A percentile compares a stretch with the other conserved stretches of the same genome.
Evolutionary conservation across 371 early-diverging fungal genomes (phyloP).

Genomic region (Mucor racemosus): DNA sequence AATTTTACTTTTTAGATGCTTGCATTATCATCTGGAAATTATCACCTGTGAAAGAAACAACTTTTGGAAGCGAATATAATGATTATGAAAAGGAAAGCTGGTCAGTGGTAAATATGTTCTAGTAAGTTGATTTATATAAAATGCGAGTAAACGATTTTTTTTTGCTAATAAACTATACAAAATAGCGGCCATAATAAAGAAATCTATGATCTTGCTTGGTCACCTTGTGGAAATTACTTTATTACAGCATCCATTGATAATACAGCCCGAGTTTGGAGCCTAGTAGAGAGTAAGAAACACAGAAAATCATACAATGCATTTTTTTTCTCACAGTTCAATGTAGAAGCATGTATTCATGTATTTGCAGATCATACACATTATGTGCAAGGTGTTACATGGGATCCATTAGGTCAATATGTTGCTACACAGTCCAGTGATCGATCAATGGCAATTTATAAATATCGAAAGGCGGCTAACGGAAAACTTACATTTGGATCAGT

Average conservation of each 20-base stretch:
- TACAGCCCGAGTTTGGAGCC: constrained; percentile 90
- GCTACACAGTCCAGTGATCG: constrained; percentile 95
- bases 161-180: too few species aligned
- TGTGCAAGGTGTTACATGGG: constrained; percentile 97
- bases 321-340: neutral
- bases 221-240: constrained; percentile 86
- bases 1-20: constrained; percentile 62
- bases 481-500: constrained; percentile 32
- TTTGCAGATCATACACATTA: constrained; percentile 89
- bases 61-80: constrained; percentile 40
- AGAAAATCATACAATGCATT: neutral
- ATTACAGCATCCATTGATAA: constrained; percentile 93
- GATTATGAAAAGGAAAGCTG: constrained; percentile 61
- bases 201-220: constrained; percentile 96
- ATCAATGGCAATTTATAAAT: constrained; percentile 60
- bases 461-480: constrained; percentile 23
- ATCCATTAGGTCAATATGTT: constrained; percentile 86
- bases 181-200: constrained; percentile 68
- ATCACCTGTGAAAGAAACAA: constrained; percentile 43
- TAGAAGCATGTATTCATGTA: constrained; percentile 79
- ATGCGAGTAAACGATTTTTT: neutral
- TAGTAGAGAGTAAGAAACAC: constrained; percentile 62
- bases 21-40: constrained; percentile 84
- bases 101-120: constrained; percentile 56
- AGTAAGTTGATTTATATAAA: constrained; percentile 33